Percentiles rank a stretch among this genome's conserved stretches.
Evolutionary conservation across 192 early-diverging fungal species (phyloP).

Genomic region (Rhizophagus clarus): DNA sequence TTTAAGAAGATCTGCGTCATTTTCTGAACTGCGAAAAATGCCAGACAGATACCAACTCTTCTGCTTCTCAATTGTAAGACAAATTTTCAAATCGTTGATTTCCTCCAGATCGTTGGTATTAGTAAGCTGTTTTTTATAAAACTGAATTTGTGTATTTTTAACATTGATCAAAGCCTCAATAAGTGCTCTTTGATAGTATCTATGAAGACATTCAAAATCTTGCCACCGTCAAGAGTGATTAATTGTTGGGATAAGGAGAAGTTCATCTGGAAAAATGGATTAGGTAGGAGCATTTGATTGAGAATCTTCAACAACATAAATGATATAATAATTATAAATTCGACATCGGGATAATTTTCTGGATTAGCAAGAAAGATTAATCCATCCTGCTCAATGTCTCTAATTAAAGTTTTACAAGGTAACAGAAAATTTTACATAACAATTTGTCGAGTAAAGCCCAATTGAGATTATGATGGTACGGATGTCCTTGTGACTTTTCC

Average conservation of each 20-base stretch:
- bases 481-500: background rate
- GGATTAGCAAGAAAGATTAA: background rate
- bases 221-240: background rate
- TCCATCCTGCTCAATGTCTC: background rate
- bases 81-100: no score
- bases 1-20: constrained; percentile 7
- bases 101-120: no score
- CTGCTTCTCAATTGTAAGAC: background rate
- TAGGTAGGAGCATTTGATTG: background rate
- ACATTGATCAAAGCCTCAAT: background rate
- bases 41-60: constrained; percentile 20
- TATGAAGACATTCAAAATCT: background rate
- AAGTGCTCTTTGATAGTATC: background rate
- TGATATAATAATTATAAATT: background rate
- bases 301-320: background rate
- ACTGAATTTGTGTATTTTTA: background rate
- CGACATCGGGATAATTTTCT: background rate
- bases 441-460: background rate
- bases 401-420: background rate
- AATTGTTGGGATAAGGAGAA: background rate
- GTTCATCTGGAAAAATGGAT: background rate
- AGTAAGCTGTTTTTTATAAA: background rate
- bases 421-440: background rate
- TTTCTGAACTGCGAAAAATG: constrained; percentile 13
- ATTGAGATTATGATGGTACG: background rate